phyloP scores from a whole-genome alignment of 768 basidiomycete species.

The Trametes meyenii region DNA sequence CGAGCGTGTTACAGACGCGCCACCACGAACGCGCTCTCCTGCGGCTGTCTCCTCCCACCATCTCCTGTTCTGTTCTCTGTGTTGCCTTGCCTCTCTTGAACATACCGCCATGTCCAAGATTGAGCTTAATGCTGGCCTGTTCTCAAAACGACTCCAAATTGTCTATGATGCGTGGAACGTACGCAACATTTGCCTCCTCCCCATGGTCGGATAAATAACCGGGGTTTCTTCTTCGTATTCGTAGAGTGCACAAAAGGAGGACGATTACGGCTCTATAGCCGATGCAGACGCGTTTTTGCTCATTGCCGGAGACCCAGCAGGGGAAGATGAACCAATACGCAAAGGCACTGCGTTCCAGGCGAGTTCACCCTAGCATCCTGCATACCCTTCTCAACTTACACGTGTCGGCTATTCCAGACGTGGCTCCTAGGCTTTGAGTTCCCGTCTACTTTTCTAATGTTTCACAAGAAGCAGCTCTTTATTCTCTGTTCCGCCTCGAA shows the following conservation, averaged over 20 bases:
- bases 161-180: constrained; percentile 40
- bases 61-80: constrained; percentile 17
- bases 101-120: constrained; percentile 33
- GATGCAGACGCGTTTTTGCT: constrained; percentile 72
- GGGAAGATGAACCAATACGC: constrained; percentile 87
- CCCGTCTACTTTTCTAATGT: constrained; percentile 88
- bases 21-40: constrained; percentile 24
- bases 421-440: constrained; percentile 98
- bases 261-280: constrained; percentile 71
- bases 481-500: constrained; percentile 90
- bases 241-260: constrained; percentile 68
- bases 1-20: constrained; percentile 25
- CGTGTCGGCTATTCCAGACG: constrained; percentile 56
- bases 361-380: constrained; percentile 26
- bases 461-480: constrained; percentile 73
- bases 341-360: constrained; percentile 95
- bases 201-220: not conserved
- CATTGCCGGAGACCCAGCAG: constrained; percentile 74
- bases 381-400: not conserved
- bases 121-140: constrained; percentile 58
- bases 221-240: not conserved
- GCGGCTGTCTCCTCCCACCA: constrained; percentile 11
- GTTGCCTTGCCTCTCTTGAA: constrained; percentile 16
- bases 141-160: constrained; percentile 32
- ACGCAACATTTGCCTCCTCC: constrained; percentile 19